Base-by-base conservation (phyloP, 176 grass and related monocot species). In the Zoysia pacifica region DNA sequence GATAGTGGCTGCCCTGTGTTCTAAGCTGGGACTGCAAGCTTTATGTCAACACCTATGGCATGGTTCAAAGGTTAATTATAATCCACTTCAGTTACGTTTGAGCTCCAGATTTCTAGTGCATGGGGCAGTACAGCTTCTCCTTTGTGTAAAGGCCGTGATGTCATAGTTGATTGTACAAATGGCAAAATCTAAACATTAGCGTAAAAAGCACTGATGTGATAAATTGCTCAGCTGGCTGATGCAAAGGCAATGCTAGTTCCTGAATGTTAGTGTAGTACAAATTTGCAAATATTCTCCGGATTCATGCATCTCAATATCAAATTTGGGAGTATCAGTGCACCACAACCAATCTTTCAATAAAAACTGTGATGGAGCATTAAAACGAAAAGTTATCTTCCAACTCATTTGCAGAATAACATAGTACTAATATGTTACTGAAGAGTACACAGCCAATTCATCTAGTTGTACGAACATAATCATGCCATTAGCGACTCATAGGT, bases 1-100 rank as follows among this genome's bases (percentile, higher is more conserved):
- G 76, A 79, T 20, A 66, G 72, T 19, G 28, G 39, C 36, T 91
- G 84, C 46, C 89, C 89, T 6, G 89, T 91, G 47, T 87, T 90
- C 70, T 90, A 76, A 80, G 67, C 42, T 52, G 66, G 69, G 16
- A 28, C 28, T 28, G 28, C 28, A 28, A 50, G 6, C 45, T 48
- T 56, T 49, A 49, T 70, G 9, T 47, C 50, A 28, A 28, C 28
- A 28, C 28, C 36, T 40, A 75, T 75, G 15, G 55, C 64, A 81
- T 28, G 72, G 73, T 41, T 68, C 16, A 44, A 69, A 73, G 69
- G 67, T 74, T 40, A 72, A 28, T 13, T 36, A 73, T 10, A 50
- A 69, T 79, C 39, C 35, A 48, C 48, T 75, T 12, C 16, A 60
- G 4, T 60, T 87, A 43, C 55, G 40, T 70, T 10, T 8, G 43